Base-by-base conservation (phyloP, 805 yeast genomes). In the Yarrowia divulgata region DNA sequence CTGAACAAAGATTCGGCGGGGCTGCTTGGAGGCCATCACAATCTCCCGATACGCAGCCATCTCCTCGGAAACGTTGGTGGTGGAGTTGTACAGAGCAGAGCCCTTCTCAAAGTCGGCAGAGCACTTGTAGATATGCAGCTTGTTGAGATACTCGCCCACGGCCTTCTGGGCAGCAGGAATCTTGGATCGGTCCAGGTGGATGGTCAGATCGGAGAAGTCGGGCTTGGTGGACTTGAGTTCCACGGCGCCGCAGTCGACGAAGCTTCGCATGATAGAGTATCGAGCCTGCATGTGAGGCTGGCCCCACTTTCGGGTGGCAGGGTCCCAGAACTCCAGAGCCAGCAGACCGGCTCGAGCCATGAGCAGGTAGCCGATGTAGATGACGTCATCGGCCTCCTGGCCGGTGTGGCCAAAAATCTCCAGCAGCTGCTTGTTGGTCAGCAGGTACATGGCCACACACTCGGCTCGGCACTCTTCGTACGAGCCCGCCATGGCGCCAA, bases 261-360 rank as follows among this genome's bases (percentile, higher is more conserved):
- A 87, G 14, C 88, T 84, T 80, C 90, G 90, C 84, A 90, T 83
- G 73, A 92, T 91, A 40, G 95, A 91, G 79, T 85, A 92, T 78
- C 97, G 84, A 3, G 97, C 97, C 80, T 91, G 97, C 92, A 91
- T 91, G 77, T 92, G 97, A 14, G 97, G 88, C 80, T 92, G 97
- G 39, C 97, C 97, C 97, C 97, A 92, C 79, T 91, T 91, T 70
- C 82, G 81, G 37, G 91, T 84, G 55, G 79, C 79, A 48, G 97
- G 97, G 78, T 92, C 97, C 92, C 96, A 92, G 77, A 84, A 90
- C 78, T 92, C 97, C 75, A 92, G 83, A 8, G 90, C 94, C 43
- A 90, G 75, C 63, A 92, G 81, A 70, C 97, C 97, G 7, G 97
- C 97, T 73, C 97, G 84, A 34, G 92, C 90, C 97, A 92, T 92